Evolutionary conservation across 1,139 yeast genomes (phyloP).

Genomic region (Candida sanyaensis): DNA sequence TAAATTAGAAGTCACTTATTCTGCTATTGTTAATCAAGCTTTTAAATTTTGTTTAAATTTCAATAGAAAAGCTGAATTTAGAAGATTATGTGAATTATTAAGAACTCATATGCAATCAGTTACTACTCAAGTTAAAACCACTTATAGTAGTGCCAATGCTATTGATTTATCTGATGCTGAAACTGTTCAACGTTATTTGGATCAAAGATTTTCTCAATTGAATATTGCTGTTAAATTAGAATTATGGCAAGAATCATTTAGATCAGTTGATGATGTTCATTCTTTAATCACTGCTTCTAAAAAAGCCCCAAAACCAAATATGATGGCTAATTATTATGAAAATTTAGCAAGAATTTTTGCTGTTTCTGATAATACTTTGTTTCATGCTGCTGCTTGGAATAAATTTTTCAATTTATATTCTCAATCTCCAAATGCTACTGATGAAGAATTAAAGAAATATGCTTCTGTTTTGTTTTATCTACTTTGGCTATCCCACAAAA

Average conservation of each 20-base stretch:
- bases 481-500: slow-evolving; percentile 80
- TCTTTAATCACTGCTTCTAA: slow-evolving; percentile 83
- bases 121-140: slow-evolving; percentile 52
- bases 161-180: slow-evolving; percentile 88
- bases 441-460: slow-evolving; percentile 70
- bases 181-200: slow-evolving; percentile 91
- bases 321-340: slow-evolving; percentile 94
- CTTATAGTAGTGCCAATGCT: slow-evolving; percentile 42
- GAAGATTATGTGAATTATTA: slow-evolving; percentile 88
- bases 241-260: slow-evolving; percentile 98
- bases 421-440: slow-evolving; percentile 85
- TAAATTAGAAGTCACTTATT: slow-evolving; percentile 84
- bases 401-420: slow-evolving; percentile 81
- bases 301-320: slow-evolving; percentile 85
- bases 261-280: slow-evolving; percentile 96
- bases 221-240: slow-evolving; percentile 90
- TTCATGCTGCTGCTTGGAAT: slow-evolving; percentile 97
- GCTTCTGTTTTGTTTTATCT: slow-evolving; percentile 85
- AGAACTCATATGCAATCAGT: slow-evolving; percentile 90
- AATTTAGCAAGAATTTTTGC: slow-evolving; percentile 91
- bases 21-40: slow-evolving; percentile 81
- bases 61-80: slow-evolving; percentile 90
- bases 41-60: slow-evolving; percentile 85
- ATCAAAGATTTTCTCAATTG: slow-evolving; percentile 90
- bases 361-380: slow-evolving; percentile 83